Evolutionary conservation across 1,284 basidiomycete species (phyloP), one percentile per base, ranked within the genome.

Genomic region (Papiliotrema fonsecae): DNA sequence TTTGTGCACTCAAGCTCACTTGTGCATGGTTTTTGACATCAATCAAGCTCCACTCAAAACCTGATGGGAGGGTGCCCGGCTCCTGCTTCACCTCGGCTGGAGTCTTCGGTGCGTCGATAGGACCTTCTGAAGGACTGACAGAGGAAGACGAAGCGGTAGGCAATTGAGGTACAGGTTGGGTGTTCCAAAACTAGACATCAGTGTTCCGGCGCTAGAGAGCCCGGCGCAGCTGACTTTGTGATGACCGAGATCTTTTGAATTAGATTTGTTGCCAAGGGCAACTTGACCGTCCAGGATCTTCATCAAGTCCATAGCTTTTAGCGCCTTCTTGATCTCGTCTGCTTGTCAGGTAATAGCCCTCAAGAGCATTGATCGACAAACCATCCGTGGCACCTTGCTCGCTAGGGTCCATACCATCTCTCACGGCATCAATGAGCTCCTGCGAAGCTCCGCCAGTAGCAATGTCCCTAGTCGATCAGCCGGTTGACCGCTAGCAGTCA

Each of bases 11-110:
- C 14, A 21, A 49, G 76, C 72, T 46, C 25, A 79, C 89, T 79
- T 97, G 82, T 18, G 76, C 79, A 11, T 84, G 75, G 58, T 94
- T 82, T 42, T 82, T 79, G 44, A 97, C 81, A 65, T 98, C 88
- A 32, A 98, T 69, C 3, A 78, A 80, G 26, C 82, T 82, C 96
- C 96, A 99, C 67, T 88, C 88, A 60, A 97, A 98, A 50, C 97
- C 92, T 54, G 85, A 85, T 2, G 91, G 96, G 11, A 99, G 76
- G 4, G 86, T 82, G 64, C 89, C 88, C 3, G 93, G 84, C 18
- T 92, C 87, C 65, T 92, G 85, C 21, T 86, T 82, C 52, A 98
- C 85, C 62, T 94, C 81, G 50, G 84, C 83, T 22, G 79, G 76
- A 7, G 86, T 81, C 61, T 84, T 85, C 10, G 86, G 83, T 14